Base-by-base conservation (phyloP, 129 eudicot genomes). In the sunflower (Helianthus annuus) region DNA sequence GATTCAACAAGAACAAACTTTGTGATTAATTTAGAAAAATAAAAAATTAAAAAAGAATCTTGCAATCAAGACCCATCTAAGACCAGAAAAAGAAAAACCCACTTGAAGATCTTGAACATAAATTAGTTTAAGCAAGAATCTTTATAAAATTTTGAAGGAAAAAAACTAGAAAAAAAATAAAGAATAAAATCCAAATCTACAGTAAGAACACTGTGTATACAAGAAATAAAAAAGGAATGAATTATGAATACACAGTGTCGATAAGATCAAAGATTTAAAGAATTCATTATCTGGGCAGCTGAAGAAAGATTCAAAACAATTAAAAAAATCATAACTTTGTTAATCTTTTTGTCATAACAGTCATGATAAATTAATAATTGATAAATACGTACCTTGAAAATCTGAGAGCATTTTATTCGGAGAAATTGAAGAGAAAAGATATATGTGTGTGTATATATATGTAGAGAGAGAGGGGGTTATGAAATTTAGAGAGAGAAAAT, bases 381-480 rank as follows among this genome's bases (percentile, higher is more conserved):
- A 42, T 42, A 42, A 42, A 42, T 42, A 42, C 85, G 77, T 81
- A 88, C 96, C 96, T 86, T 71, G 87, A 79, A 78, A 82, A 83
- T 66, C 82, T 49, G 87, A 70, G 80, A 83, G 77, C 91, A 83
- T 88, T 71, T 72, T 81, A 61, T n/a, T 62, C 67, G 53, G 61
- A 70, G 71, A 44, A 63, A 42, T 40, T 40, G 45, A 42, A 42
- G 46, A 42, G 46, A 7, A 42, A 42, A 42, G 46, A 42, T 42
- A 42, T 42, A 42, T 42, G 11, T 42, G 45, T 40, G 46, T 42
- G 46, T 42, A 1, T 40, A 7, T 40, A 40, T 40, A 40, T 40
- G 10, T 42, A 42, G 7, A 42, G 8, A 42, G 8, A 56, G 46
- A 48, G 67, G 34, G 51, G 48, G 62, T 72, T 72, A 48, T 49